Conservation (phyloP, 768 basidiomycete species). For the Wakefieldia striispora region DNA sequence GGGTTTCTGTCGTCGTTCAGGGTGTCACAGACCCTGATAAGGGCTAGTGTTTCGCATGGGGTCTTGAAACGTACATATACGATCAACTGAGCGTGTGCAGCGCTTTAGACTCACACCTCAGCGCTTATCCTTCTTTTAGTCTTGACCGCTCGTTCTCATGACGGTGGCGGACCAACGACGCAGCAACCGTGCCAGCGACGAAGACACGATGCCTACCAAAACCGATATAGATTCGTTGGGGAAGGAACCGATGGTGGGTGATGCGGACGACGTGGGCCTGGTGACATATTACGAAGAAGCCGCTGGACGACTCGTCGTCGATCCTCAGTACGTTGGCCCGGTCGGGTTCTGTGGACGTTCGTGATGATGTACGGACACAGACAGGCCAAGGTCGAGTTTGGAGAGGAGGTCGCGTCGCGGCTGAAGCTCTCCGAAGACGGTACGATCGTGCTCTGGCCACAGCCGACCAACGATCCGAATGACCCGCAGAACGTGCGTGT, state of each 20-base stretch:
- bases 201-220: too few relatives aligned
- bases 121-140: too few relatives aligned
- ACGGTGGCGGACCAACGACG: too few relatives aligned
- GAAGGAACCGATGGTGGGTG: background rate
- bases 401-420: slow-evolving; percentile 40
- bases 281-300: slow-evolving; percentile 48
- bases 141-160: too few relatives aligned
- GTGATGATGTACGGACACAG: slow-evolving; percentile 18
- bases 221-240: background rate
- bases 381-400: slow-evolving; percentile 50
- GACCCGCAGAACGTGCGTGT: slow-evolving; percentile 53
- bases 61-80: too few relatives aligned
- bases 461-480: slow-evolving; percentile 46
- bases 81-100: too few relatives aligned
- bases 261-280: slow-evolving; percentile 30
- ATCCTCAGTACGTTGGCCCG: slow-evolving; percentile 49
- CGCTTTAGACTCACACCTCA: too few relatives aligned
- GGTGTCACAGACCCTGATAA: too few relatives aligned
- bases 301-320: slow-evolving; percentile 60
- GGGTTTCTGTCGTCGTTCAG: too few relatives aligned
- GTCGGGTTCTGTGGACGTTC: background rate
- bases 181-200: too few relatives aligned
- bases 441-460: slow-evolving; percentile 52
- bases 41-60: too few relatives aligned
- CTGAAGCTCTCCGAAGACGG: slow-evolving; percentile 48